Base-by-base conservation (phyloP, 2,329 filamentous ascomycete genomes). In the Phyllosticta citriasiana region DNA sequence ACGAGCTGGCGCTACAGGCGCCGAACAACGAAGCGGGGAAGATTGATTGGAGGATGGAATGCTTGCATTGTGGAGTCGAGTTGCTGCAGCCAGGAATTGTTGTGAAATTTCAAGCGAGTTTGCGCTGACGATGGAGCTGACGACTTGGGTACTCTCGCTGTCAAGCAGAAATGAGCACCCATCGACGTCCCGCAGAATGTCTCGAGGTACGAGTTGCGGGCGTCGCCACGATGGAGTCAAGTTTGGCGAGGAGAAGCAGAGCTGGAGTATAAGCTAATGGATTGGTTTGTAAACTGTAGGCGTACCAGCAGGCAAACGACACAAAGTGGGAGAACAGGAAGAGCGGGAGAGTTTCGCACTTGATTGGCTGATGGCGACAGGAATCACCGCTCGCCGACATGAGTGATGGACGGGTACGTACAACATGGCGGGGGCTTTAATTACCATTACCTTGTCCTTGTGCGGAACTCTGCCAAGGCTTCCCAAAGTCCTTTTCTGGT, bases 91-190 rank as follows among this genome's bases (percentile, higher is more conserved):
- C 40, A n/a, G 19, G 19, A 22, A 47, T n/a, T n/a, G 40, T n/a
- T 19, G 40, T n/a, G 40, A 47, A 47, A 27, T n/a, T 47, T 19
- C 40, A 14, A 47, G 3, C 40, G n/a, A 47, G 14, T 47, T 47
- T 47, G 40, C 40, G 40, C 40, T 47, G 40, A 47, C 40, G 14
- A 47, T 30, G 58, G 52, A 55, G 58, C 58, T 60, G 58, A 60
- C 58, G 58, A 60, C 58, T 22, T 22, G 19, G 19, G 19, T 56
- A 54, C 58, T 56, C 25, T 24, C 53, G 40, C 40, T 47, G n/a
- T 7, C 40, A 19, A 40, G n/a, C 2, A 14, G 40, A 47, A 47
- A 47, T 47, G 40, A n/a, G 14, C 40, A 47, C n/a, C 40, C 6
- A 47, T 14, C 40, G 5, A 47, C 6, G 40, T 47, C 40, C 40